Percentiles rank a stretch among this genome's conserved stretches.
Evolutionary conservation across 1,284 basidiomycete genomes (phyloP).

Genomic region (Neonothopanus nambi): DNA sequence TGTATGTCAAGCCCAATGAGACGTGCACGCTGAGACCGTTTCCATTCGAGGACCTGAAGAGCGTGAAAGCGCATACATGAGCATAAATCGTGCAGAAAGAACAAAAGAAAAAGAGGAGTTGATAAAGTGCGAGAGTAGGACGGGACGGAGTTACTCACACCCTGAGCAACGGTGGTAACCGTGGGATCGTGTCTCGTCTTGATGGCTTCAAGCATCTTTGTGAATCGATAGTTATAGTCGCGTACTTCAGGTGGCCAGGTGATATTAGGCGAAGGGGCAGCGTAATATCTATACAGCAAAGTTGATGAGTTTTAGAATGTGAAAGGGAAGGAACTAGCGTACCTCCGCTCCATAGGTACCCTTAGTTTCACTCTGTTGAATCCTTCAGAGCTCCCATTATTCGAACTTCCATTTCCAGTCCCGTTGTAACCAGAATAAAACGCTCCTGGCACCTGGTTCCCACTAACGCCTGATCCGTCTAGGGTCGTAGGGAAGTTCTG

Average conservation of each 20-base stretch:
- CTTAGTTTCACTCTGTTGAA: conserved; percentile 63
- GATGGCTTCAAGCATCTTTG: conserved; percentile 84
- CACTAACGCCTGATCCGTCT: conserved; percentile 5
- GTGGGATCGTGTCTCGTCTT: conserved; percentile 97
- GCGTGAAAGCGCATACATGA: not conserved
- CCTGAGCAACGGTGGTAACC: conserved; percentile 96
- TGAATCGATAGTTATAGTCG: conserved; percentile 94
- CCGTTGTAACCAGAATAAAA: conserved; percentile 10
- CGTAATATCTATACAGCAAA: conserved; percentile 67
- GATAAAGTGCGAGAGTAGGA: not conserved
- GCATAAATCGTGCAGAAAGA: not conserved
- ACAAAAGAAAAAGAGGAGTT: not conserved
- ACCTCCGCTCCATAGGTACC: conserved; percentile 76
- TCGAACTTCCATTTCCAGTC: conserved; percentile 22
- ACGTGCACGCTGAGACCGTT: conserved; percentile 56
- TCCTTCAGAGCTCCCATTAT: conserved; percentile 34
- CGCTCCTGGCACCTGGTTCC: not conserved
- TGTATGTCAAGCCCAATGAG: conserved; percentile 89
- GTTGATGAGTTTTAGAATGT: conserved; percentile 16
- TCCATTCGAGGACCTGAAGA: conserved; percentile 60
- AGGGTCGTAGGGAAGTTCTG: conserved; percentile 9
- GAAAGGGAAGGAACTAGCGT: not conserved
- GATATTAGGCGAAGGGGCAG: conserved; percentile 52
- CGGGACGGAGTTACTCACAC: conserved; percentile 38
- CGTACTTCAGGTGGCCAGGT: conserved; percentile 91